Percentiles rank a stretch among this genome's conserved stretches.
Conservation (phyloP, 768 basidiomycete genomes). For the Mycena metata region DNA sequence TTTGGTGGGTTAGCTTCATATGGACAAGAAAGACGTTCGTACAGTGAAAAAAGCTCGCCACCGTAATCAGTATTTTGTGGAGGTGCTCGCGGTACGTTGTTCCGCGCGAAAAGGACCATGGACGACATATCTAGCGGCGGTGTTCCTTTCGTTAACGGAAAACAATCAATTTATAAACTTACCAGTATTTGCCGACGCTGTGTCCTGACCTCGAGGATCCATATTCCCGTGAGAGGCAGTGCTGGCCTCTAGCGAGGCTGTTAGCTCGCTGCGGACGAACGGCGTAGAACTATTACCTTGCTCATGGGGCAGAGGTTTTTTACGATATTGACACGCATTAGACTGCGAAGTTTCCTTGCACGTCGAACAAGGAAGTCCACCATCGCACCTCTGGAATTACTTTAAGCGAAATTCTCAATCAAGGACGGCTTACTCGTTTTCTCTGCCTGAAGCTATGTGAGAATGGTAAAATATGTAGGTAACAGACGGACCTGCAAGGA, state of each 20-base stretch:
- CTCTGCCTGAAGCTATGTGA: neutral
- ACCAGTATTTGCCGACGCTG: too few species aligned
- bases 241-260: neutral
- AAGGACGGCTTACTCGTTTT: neutral
- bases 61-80: neutral
- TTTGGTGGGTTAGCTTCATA: neutral
- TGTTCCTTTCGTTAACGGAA: too few species aligned
- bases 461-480: neutral
- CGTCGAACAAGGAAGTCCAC: neutral
- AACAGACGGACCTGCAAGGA: slow-evolving; percentile 5
- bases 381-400: slow-evolving; percentile 13
- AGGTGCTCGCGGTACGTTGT: too few species aligned
- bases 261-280: too few species aligned
- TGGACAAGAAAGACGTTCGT: neutral
- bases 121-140: neutral
- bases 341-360: slow-evolving; percentile 2
- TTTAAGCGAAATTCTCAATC: too few species aligned
- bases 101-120: too few species aligned
- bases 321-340: slow-evolving; percentile 13
- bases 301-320: neutral
- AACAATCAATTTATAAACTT: too few species aligned
- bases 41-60: slow-evolving; percentile 4
- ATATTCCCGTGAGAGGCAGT: neutral
- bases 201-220: too few species aligned
- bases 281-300: neutral